Base-by-base conservation (phyloP, 1,284 basidiomycete genomes). In the Schizophyllum amplum region DNA sequence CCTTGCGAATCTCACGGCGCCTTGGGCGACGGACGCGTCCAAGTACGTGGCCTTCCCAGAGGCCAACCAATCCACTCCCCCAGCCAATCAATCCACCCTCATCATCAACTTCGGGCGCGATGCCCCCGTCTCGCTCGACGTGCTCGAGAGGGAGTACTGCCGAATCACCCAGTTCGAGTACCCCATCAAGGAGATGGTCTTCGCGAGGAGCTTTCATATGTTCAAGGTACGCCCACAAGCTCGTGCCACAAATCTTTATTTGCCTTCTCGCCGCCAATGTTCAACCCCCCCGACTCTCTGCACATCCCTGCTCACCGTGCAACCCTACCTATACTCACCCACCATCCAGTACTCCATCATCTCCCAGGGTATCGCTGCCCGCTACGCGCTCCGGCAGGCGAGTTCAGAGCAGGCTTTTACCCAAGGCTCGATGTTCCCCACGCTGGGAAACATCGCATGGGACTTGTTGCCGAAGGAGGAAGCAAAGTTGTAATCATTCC, bases 321-420 rank as follows among this genome's bases (percentile, higher is more conserved):
- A 54, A 46, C 55, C 20, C 49, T 22, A 21, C 51, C 21, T 49
- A 27, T 55, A n/a, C n/a, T 51, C 42, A 53, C 51, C 49, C 47
- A 51, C n/a, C 48, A 6, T 61, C 53, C 61, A 94, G 87, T 72
- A 92, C 46, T 82, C 92, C 0, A 83, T 98, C 59, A 98, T 98
- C 63, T 76, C 83, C 0, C 95, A 98, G 72, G 95, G 95, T 2
- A 96, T 98, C 59, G 92, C 94, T 1, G 95, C 96, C 4, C 82
- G 96, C 15, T 83, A 82, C 54, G 90, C 92, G 0, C 78, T 85
- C 51, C 83, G 91, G 6, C 94, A 96, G 72, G 94, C 94, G 0
- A 92, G 86, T 65, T 92, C 89, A 0, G 93, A 92, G 60, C 73
- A 76, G 46, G 92, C 92, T 1, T 72, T 76, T 47, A 63, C 80